Base-by-base conservation (phyloP, 768 basidiomycete species). In the Hygrophorus pudorinus region DNA sequence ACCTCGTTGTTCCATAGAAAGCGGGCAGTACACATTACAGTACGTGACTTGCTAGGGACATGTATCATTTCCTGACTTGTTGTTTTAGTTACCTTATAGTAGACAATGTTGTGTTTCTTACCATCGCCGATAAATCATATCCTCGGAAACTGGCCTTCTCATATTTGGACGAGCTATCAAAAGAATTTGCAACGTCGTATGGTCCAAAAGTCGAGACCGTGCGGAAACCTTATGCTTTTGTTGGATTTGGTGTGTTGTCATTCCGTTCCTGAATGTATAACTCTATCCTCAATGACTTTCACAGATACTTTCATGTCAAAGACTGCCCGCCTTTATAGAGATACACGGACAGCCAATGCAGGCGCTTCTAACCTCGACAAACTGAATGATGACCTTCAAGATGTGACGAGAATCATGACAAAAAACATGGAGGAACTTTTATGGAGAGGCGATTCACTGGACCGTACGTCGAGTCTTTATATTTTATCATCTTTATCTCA, bases 391-490 rank as follows among this genome's bases (percentile, higher is more conserved):
- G 94, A 99, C 52, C 69, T 99, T 30, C 91, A 96, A 59, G 96
- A 99, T 57, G 96, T 99, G 48, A 97, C 96, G 39, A 73, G 90
- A 51, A 98, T 99, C 64, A 98, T 99, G 96, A 98, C 96, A 7
- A 98, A 99, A 71, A 98, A 99, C 58, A 99, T 99, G 94, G 96
- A 99, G 64, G 96, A 99, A 63, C 68, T 99, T 41, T 65, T 99
- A 39, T 98, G 94, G 96, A 73, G 96, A 60, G 96, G 96, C 20
- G 96, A 99, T 61, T 94, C 90, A 24, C 72, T 99, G 47, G 96
- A 99, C 63, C 74, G 96, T 94, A 57, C 53, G 86, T 67, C 37
- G 32, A 30, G 32, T 50, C n/a, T 10, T 12, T 24, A 40, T 20
- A 16, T 24, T 38, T 44, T 35, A 34, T 16, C 9, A 24, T 31